Conservation (phyloP, 495 filamentous ascomycete species). For the Cercophora newfieldiana region DNA sequence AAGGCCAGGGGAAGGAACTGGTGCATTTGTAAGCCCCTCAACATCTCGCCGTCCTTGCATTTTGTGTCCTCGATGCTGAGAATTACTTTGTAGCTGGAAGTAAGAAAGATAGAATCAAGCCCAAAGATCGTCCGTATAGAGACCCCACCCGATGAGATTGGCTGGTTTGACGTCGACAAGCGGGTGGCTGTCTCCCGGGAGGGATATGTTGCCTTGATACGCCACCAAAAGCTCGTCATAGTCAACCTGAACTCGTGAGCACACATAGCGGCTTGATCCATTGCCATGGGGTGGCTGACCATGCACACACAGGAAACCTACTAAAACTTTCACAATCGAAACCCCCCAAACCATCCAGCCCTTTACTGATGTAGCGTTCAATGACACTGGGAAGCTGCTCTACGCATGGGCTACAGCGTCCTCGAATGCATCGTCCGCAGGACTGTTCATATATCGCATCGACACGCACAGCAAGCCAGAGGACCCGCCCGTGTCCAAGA, state of each 20-base stretch:
- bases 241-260: conserved; percentile 3
- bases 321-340: not conserved
- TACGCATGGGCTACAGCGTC: conserved; percentile 11
- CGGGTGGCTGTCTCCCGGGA: conserved; percentile 5
- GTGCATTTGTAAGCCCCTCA: no score
- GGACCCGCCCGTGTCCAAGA: not conserved
- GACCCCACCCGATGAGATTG: not conserved
- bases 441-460: conserved; percentile 7
- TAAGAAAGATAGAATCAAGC: not conserved
- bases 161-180: not conserved
- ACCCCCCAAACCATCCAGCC: not conserved
- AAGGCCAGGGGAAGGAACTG: no score
- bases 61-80: no score
- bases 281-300: not conserved
- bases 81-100: not conserved
- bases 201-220: conserved; percentile 6
- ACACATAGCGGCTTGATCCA: not conserved
- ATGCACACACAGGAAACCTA: not conserved
- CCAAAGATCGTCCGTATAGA: not conserved
- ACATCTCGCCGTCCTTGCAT: no score
- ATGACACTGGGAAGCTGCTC: not conserved
- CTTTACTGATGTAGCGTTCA: conserved; percentile 11
- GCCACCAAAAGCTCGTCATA: not conserved
- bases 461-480: not conserved
- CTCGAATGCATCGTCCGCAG: not conserved